Conservation (phyloP, 1,284 basidiomycete species). For the Ustilago trichophora region DNA sequence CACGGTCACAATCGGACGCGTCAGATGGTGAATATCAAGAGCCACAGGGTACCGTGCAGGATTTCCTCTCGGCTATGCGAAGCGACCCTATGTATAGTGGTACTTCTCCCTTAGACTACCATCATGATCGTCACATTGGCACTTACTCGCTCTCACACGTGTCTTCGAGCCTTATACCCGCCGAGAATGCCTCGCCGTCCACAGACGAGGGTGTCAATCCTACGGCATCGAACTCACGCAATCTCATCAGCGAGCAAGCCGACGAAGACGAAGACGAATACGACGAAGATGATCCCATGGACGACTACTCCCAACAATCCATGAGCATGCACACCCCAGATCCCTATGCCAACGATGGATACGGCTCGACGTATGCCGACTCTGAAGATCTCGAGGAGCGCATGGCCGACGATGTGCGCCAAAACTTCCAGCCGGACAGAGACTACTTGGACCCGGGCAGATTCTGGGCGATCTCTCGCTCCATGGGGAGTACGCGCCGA, state of each 20-base stretch:
- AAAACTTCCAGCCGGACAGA: background rate
- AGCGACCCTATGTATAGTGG: constrained; percentile 20
- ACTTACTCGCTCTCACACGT: constrained; percentile 23
- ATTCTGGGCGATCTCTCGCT: background rate
- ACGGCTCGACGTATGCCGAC: background rate
- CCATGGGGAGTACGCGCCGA: background rate
- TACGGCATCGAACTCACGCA: too few species aligned
- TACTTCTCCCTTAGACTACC: constrained; percentile 4
- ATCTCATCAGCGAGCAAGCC: too few species aligned
- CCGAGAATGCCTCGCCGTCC: background rate
- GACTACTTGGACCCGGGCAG: background rate
- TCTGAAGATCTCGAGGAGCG: background rate
- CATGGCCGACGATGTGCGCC: background rate
- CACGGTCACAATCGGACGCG: too few species aligned
- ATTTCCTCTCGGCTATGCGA: constrained; percentile 20
- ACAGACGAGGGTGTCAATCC: too few species aligned
- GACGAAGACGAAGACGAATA: constrained; percentile 1
- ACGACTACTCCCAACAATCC: background rate
- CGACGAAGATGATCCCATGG: background rate
- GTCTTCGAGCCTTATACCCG: background rate
- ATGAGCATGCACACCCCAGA: too few species aligned
- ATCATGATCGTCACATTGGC: constrained; percentile 23
- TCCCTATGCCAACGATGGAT: constrained; percentile 7
- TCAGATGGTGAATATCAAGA: too few species aligned
- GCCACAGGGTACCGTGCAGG: constrained; percentile 7